Evolutionary conservation across 345 rosid genomes (phyloP).

Genomic region (Hibiscus tridactylites): DNA sequence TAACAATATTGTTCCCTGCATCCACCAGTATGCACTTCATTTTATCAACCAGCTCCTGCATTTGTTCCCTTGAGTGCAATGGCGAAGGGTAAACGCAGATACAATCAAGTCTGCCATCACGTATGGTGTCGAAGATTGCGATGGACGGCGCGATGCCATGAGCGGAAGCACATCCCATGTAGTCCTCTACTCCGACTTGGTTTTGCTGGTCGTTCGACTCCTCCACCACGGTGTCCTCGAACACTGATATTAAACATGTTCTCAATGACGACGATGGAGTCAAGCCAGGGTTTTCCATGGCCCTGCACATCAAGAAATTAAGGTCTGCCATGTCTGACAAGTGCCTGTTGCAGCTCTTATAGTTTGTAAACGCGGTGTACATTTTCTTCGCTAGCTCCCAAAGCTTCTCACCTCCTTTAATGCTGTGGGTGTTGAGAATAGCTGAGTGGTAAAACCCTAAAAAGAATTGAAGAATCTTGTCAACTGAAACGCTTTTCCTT

Average conservation of each 20-base stretch:
- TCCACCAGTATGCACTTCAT: constrained; percentile 36
- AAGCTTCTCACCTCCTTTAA: constrained; percentile 24
- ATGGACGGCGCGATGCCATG: constrained; percentile 48
- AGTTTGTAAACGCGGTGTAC: constrained; percentile 21
- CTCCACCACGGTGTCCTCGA: constrained; percentile 36
- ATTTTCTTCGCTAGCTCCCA: constrained; percentile 36
- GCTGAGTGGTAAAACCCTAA: constrained; percentile 51
- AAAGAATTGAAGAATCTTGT: neutral
- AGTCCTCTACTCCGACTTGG: constrained; percentile 33
- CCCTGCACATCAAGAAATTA: constrained; percentile 46
- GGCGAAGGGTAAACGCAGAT: constrained; percentile 44
- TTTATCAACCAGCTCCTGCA: constrained; percentile 24
- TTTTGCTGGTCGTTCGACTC: constrained; percentile 16
- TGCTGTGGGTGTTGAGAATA: constrained; percentile 26
- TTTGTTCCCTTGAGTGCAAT: constrained; percentile 44
- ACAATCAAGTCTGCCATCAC: constrained; percentile 35
- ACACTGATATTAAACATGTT: constrained; percentile 37
- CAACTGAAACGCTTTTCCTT: neutral
- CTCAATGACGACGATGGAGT: constrained; percentile 35
- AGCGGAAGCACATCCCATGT: constrained; percentile 40
- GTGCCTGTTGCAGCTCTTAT: constrained; percentile 31
- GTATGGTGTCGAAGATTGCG: constrained; percentile 36
- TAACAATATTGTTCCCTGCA: constrained; percentile 1
- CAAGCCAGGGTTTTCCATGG: constrained; percentile 40
- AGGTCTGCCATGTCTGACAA: constrained; percentile 47